Conservation (phyloP, 805 yeast species). For the Myxozyma lipomycoides region DNA sequence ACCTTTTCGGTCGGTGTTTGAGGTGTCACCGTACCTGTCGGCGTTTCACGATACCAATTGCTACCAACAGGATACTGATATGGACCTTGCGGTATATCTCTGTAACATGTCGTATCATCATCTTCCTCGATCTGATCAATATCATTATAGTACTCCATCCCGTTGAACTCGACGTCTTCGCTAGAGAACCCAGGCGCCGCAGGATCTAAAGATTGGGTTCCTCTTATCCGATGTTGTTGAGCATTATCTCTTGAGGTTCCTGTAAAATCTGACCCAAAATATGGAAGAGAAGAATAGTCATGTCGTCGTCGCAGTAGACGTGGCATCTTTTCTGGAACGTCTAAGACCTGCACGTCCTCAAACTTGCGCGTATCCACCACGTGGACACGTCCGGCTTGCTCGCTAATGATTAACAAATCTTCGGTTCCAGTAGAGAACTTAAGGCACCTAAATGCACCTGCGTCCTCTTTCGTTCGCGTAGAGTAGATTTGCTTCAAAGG, state of each 20-base stretch:
- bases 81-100: not conserved
- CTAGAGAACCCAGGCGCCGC: not conserved
- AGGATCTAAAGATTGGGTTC: not conserved
- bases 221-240: not conserved
- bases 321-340: slow-evolving; percentile 26
- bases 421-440: slow-evolving; percentile 64
- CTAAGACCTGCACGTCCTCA: slow-evolving; percentile 68
- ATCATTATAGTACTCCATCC: not conserved
- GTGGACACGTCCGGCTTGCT: slow-evolving; percentile 85
- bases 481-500: slow-evolving; percentile 41
- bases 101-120: not conserved
- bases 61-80: not conserved
- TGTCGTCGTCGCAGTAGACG: not conserved
- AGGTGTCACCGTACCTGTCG: not conserved
- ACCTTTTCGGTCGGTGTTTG: slow-evolving; percentile 24
- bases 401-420: slow-evolving; percentile 71
- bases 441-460: slow-evolving; percentile 65
- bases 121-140: not conserved
- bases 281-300: not conserved
- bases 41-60: not conserved
- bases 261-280: not conserved
- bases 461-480: slow-evolving; percentile 42
- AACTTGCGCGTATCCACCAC: slow-evolving; percentile 73
- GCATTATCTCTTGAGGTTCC: not conserved
- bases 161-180: not conserved